Evolutionary conservation across 768 basidiomycete species (phyloP), one percentile per base, ranked within the genome.

Genomic region (Leccinum subgranulosum): DNA sequence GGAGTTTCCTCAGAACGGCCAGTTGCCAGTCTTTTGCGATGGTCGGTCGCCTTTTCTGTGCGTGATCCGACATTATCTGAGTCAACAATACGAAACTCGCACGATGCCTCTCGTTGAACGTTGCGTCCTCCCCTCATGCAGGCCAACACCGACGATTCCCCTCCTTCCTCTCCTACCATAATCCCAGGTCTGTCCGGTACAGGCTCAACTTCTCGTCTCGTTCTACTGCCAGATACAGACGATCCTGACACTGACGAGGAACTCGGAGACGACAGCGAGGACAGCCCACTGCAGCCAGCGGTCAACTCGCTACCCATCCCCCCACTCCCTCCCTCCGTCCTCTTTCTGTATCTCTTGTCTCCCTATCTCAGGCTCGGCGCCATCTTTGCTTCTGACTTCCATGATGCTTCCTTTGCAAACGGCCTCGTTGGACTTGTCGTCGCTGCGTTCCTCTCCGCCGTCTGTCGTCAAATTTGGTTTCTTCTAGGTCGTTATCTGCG

Each of bases 291-390:
- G 19, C 62, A 56, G 4, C 45, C 59, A 15, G 55, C 27, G 46
- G 34, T 55, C 53, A 43, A 29, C 51, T 60, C 57, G 31, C 62
- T 53, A 3, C 27, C 49, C 23, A 25, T 71, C 7, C 81, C 81
- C n/a, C 81, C 84, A 3, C 80, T 90, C 51, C 69, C 80, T 11
- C 79, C 86, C 4, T 73, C 78, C 14, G 64, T 79, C 51, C 80
- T 89, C 49, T 84, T 90, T 64, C 75, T 90, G 10, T 87, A 89
- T 71, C 84, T 91, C 55, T 73, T 88, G 52, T 74, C 82, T 4
- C 87, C 88, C 6, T 86, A 81, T 66, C 78, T 90, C 64, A 87
- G 84, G 64, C 79, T 90, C 25, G 89, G 89, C 23, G 87, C 87
- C 27, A 75, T 90, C 56, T 75, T 84, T 48, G 65, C 88, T 9